A percentile compares a stretch with the other conserved stretches of the same genome.
phyloP scores from a whole-genome alignment of 345 rosid genomes.

The Citrus inodora region DNA sequence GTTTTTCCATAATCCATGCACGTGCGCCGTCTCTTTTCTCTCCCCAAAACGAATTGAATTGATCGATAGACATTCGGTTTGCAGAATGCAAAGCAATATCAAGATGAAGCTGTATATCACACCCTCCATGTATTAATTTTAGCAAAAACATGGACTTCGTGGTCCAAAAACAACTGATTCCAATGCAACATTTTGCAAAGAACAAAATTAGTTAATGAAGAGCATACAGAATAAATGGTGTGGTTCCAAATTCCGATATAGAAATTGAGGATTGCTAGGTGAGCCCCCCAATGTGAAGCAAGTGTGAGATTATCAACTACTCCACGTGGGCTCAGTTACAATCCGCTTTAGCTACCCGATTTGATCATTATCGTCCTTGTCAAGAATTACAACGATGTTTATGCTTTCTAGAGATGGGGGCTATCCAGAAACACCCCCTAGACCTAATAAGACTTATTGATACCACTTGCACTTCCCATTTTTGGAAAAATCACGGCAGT shows the following conservation, averaged over 20 bases:
- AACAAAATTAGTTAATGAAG: not conserved
- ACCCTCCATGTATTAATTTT: not conserved
- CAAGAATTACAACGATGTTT: not conserved
- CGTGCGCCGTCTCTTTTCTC: constrained; percentile 22
- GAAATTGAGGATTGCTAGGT: not conserved
- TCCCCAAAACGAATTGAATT: not conserved
- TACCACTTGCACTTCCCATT: not conserved
- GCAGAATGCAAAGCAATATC: not conserved
- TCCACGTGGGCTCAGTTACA: constrained; percentile 17
- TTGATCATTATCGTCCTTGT: not conserved
- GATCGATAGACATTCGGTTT: too few species aligned
- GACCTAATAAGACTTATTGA: too few species aligned
- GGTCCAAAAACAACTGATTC: constrained; percentile 19
- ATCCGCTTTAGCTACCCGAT: too few species aligned
- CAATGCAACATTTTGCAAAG: not conserved
- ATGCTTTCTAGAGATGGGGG: not conserved
- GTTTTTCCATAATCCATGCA: constrained; percentile 18
- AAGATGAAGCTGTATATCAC: not conserved
- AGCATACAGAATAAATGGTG: not conserved
- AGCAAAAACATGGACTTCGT: not conserved
- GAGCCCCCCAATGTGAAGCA: constrained; percentile 15
- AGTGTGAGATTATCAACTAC: not conserved
- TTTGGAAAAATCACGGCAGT: not conserved
- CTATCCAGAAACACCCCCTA: not conserved
- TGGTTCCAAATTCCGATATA: constrained; percentile 27